These are phyloP conservation scores for Hansenula sp. DNA, from an alignment of 1,139 yeast genomes.

Conservation along the genomic window DNA sequence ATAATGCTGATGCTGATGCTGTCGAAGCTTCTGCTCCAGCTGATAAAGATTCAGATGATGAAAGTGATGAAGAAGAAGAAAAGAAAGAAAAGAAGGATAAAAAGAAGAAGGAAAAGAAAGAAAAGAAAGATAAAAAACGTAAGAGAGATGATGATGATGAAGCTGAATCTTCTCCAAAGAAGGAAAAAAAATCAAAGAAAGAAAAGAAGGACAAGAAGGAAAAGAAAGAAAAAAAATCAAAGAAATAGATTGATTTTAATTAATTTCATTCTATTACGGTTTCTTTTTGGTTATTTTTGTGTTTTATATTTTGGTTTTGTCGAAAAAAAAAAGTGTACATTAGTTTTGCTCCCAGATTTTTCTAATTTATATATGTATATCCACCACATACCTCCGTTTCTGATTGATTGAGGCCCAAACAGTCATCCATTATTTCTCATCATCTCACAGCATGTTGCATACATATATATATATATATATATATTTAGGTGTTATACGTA, in stretches of 20 bases:
- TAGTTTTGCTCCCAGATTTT: not conserved
- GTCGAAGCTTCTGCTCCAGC: constrained; percentile 43
- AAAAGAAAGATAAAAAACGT: constrained; percentile 44
- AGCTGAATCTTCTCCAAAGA: constrained; percentile 31
- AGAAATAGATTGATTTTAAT: constrained; percentile 6
- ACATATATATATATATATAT: not conserved
- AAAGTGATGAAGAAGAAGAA: constrained; percentile 38
- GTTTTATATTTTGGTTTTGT: not conserved
- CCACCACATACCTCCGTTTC: not conserved
- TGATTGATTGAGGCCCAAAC: not conserved
- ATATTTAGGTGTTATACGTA: not conserved
- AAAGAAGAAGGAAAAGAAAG: constrained; percentile 45
- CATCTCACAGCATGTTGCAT: not conserved
- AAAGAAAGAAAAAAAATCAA: constrained; percentile 16
- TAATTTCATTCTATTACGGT: not conserved
- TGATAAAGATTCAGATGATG: constrained; percentile 45
- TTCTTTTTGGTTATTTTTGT: not conserved
- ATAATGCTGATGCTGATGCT: constrained; percentile 93
- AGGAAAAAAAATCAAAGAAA: constrained; percentile 24
- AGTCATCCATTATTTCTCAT: not conserved
- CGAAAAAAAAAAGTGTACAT: not conserved
- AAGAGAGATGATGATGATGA: constrained; percentile 35
- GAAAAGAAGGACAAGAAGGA: constrained; percentile 18
- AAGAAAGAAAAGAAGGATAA: constrained; percentile 40
- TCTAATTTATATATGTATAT: not conserved